These are phyloP conservation scores for Ramalina intermedia DNA, from an alignment of 495 filamentous ascomycete species.

Conservation along the genomic window DNA sequence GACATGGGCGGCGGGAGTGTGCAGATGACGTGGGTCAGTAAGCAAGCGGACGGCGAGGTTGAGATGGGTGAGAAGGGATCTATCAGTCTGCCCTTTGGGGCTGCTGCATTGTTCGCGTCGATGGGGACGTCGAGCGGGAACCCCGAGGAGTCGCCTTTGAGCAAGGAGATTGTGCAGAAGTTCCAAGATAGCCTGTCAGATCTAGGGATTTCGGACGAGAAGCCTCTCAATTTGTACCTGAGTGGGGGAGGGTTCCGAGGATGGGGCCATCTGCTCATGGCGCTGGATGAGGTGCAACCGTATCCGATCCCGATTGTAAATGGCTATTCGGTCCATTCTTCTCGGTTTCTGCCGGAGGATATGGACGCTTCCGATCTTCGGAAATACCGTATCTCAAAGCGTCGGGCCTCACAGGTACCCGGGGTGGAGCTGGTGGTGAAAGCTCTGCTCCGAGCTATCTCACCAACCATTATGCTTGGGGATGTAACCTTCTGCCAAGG, in stretches of 20 bases:
- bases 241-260: constrained; percentile 86
- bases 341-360: constrained; percentile 38
- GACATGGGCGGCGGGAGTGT: constrained; percentile 86
- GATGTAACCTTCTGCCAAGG: constrained; percentile 71
- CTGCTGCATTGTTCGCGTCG: constrained; percentile 55
- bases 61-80: constrained; percentile 32
- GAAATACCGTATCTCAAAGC: constrained; percentile 73
- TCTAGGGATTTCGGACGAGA: constrained; percentile 38
- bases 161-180: constrained; percentile 39
- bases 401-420: constrained; percentile 66
- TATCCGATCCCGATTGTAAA: constrained; percentile 84
- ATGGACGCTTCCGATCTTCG: constrained; percentile 19
- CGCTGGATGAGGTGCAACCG: constrained; percentile 44
- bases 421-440: constrained; percentile 69
- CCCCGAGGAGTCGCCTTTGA: constrained; percentile 29
- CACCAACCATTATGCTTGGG: constrained; percentile 36
- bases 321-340: constrained; percentile 50
- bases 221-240: constrained; percentile 63
- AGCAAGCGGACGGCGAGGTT: constrained; percentile 31
- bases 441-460: constrained; percentile 52
- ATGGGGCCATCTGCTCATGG: constrained; percentile 75
- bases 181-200: constrained; percentile 46
- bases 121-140: constrained; percentile 31
- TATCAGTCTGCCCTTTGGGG: constrained; percentile 66
- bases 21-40: constrained; percentile 74